A percentile compares a stretch with the other conserved stretches of the same genome.
Evolutionary conservation across 257 asterid species (phyloP).

Genomic region (Cordia subcordata): DNA sequence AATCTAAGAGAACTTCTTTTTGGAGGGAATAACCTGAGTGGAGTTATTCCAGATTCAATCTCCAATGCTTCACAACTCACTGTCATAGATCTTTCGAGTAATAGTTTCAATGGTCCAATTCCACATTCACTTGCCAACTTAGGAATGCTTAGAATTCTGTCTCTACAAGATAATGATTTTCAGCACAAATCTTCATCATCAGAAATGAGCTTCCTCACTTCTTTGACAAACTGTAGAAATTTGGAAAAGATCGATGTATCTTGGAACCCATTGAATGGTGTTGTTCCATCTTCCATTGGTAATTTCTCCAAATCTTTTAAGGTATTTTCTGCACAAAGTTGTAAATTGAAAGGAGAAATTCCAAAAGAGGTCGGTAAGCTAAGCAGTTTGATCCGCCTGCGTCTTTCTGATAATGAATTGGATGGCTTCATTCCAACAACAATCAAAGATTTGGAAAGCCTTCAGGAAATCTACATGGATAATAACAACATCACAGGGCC

Average conservation of each 20-base stretch:
- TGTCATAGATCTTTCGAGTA: slow-evolving; percentile 7
- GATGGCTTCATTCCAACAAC: neutral
- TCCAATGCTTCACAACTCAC: slow-evolving; percentile 33
- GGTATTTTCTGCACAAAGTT: neutral
- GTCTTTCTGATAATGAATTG: neutral
- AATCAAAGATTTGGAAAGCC: slow-evolving; percentile 4
- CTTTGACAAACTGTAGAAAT: slow-evolving; percentile 26
- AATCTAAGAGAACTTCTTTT: slow-evolving; percentile 22
- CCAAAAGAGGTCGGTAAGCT: neutral
- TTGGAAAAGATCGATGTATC: neutral
- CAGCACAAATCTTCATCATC: slow-evolving; percentile 4
- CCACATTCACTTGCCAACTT: slow-evolving; percentile 26
- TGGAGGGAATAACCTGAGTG: slow-evolving; percentile 18
- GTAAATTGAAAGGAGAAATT: neutral
- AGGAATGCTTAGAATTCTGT: slow-evolving; percentile 3
- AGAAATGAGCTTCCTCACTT: slow-evolving; percentile 24
- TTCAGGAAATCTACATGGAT: slow-evolving; percentile 38
- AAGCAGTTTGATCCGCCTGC: neutral
- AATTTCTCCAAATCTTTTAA: neutral
- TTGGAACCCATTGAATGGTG: neutral
- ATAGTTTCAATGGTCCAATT: slow-evolving; percentile 28
- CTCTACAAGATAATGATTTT: slow-evolving; percentile 10
- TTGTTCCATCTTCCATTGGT: neutral
- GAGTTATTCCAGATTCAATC: slow-evolving; percentile 24
- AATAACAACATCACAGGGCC: slow-evolving; percentile 37